Base-by-base conservation (phyloP, 495 filamentous ascomycete species). In the Paragyromitra xinjiangensis region DNA sequence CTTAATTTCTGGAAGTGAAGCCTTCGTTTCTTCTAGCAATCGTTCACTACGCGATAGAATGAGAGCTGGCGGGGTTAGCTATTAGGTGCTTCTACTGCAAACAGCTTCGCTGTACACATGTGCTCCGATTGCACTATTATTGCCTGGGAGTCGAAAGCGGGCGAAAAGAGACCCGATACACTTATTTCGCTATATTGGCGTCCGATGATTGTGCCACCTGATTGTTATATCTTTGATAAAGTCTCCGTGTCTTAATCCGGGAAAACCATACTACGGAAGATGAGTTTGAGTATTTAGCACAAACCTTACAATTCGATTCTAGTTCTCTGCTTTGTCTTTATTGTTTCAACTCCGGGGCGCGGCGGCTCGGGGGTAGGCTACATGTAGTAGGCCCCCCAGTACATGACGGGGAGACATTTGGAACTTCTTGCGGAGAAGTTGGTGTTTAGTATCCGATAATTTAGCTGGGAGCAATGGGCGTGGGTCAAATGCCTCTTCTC, bases 81-180 rank as follows among this genome's bases (percentile, higher is more conserved):
- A 62, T 48, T 48, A 26, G 44, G 14, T 53, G 51, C 51, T 53
- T 39, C 1, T 64, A 14, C 61, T 51, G 37, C 59, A 11, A 34
- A 44, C 16, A 22, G 50, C 63, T 42, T 3, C 12, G 19, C 29
- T 3, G 29, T 34, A 34, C 29, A 22, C 1, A 64, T 6, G n/a
- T 50, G n/a, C 42, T 72, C 50, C 61, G 61, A 50, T 64, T 62
- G 39, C 42, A 55, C 69, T 55, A 51, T 48, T 65, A 73, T 24
- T 64, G 22, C 37, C 59, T 19, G 11, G 16, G 39, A 39, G 16
- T 6, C 11, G 5, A 19, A 40, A 24, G 55, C 29, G 22, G 26
- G 19, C 26, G 39, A 44, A 48, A 65, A n/a, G 45, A 26, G 45
- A 37, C 4, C 53, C n/a, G 16, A 22, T 63, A 24, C 40, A 45